Conservation (phyloP, 129 eudicot species). For the Flaveria bidentis region DNA sequence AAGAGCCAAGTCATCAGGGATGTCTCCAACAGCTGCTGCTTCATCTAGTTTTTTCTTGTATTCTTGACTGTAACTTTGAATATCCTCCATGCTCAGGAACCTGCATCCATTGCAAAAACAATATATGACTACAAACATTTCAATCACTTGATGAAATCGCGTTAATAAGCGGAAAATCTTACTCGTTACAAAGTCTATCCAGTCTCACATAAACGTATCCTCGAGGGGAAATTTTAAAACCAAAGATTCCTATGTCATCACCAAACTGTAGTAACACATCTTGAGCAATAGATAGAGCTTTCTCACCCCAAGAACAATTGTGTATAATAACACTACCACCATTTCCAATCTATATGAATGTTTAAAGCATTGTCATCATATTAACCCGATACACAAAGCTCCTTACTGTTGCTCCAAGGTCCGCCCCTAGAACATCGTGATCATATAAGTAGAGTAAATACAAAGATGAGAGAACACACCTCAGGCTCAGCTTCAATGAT, state of each 20-base stretch:
- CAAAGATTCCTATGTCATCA: slow-evolving; percentile 68
- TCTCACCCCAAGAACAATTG: slow-evolving; percentile 79
- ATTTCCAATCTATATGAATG: slow-evolving; percentile 62
- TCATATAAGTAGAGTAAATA: not conserved
- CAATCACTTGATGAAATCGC: not conserved
- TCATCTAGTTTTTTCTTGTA: slow-evolving; percentile 72
- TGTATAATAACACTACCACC: slow-evolving; percentile 82
- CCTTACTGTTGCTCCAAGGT: too few species aligned
- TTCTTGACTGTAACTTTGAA: slow-evolving; percentile 65
- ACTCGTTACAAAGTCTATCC: slow-evolving; percentile 73
- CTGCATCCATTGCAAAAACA: slow-evolving; percentile 37
- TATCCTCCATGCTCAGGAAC: slow-evolving; percentile 69
- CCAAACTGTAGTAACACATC: slow-evolving; percentile 64
- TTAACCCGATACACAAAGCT: too few species aligned
- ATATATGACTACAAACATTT: not conserved
- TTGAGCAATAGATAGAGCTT: slow-evolving; percentile 63
- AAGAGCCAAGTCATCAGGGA: slow-evolving; percentile 81
- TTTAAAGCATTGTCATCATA: not conserved
- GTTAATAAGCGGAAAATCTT: slow-evolving; percentile 32
- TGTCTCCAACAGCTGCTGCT: slow-evolving; percentile 64
- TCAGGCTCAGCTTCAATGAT: slow-evolving; percentile 76
- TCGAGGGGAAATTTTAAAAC: slow-evolving; percentile 74
- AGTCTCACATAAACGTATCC: slow-evolving; percentile 89
- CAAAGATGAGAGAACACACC: slow-evolving; percentile 38
- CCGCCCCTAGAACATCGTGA: not conserved